A percentile compares a stretch with the other conserved stretches of the same genome.
These are phyloP conservation scores for Flaveria sonorensis DNA, from an alignment of 129 eudicot genomes.

Conservation along the genomic window DNA sequence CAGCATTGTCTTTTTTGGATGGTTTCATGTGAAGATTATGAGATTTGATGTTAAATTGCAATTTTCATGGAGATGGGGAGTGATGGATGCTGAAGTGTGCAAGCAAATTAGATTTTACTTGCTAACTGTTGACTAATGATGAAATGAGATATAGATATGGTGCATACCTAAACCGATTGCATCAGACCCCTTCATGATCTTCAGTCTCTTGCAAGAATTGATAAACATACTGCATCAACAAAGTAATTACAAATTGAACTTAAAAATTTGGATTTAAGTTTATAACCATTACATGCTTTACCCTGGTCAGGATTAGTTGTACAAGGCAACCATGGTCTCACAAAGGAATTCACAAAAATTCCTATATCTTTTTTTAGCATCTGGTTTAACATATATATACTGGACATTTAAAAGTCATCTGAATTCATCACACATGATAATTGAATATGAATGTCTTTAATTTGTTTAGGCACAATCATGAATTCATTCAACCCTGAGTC, in stretches of 20 bases:
- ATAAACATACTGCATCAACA: conserved; percentile 71
- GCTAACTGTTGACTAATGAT: background rate
- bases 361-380: background rate
- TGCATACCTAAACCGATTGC: conserved; percentile 85
- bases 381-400: background rate
- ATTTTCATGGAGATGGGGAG: background rate
- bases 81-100: background rate
- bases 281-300: background rate
- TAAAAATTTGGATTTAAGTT: background rate
- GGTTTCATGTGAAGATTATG: background rate
- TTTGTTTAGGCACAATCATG: background rate
- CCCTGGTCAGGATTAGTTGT: background rate
- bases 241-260: background rate
- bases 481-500: background rate
- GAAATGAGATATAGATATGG: no score
- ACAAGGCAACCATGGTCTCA: background rate
- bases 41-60: background rate
- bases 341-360: background rate
- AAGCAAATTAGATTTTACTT: background rate
- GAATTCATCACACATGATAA: background rate
- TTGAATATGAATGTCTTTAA: background rate
- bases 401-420: background rate
- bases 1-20: no score
- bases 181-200: conserved; percentile 94
- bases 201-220: conserved; percentile 80